Evolutionary conservation across 177 flowering plant species (phyloP).

Genomic region (Telopea speciosissima): DNA sequence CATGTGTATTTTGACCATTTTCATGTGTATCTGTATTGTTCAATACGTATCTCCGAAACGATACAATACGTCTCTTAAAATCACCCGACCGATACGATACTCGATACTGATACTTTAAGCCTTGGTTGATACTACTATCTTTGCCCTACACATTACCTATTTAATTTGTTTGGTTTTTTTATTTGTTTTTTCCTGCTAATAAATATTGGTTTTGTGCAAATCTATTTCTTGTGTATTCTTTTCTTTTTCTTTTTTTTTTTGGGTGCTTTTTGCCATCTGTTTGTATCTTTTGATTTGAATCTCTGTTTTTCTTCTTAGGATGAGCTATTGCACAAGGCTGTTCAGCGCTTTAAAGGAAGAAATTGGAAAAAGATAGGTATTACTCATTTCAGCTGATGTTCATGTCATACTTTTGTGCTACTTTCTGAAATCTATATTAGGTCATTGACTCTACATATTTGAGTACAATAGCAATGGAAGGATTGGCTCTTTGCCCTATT

Average conservation of each 20-base stretch:
- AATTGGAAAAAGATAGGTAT: conserved; percentile 97
- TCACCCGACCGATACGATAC: no score
- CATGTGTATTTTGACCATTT: no score
- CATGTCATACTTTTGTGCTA: not conserved
- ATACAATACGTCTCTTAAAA: no score
- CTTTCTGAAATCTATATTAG: not conserved
- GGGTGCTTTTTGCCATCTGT: not conserved
- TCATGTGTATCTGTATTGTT: no score
- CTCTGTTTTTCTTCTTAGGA: conserved; percentile 41
- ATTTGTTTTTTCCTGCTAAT: not conserved
- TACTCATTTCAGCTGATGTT: not conserved
- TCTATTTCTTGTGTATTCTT: not conserved
- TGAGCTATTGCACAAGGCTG: conserved; percentile 71
- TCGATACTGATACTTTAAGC: no score
- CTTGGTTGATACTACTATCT: not conserved
- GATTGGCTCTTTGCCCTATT: no score
- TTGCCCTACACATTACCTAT: not conserved
- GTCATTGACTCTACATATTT: not conserved
- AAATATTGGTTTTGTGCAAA: not conserved
- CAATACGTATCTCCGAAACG: no score
- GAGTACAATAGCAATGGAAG: no score
- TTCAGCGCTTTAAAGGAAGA: conserved; percentile 75
- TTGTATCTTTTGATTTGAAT: not conserved
- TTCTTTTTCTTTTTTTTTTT: not conserved
- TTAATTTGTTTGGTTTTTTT: not conserved